Evolutionary conservation across 1,284 basidiomycete genomes (phyloP), one percentile per base, ranked within the genome.

Genomic region (Meira miltonrushii): DNA sequence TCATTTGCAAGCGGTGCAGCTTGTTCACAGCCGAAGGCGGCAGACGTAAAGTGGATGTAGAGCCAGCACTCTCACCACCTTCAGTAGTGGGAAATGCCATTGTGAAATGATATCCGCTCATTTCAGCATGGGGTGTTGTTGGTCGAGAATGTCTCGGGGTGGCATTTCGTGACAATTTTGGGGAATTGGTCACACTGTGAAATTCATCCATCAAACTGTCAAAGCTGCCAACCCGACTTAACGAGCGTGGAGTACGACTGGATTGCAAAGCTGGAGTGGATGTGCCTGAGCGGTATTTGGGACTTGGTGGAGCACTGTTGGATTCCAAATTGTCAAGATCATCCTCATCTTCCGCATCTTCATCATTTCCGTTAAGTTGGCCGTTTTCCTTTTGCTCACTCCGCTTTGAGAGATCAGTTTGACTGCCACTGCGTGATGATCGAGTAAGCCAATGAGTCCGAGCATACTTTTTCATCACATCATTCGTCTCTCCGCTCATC

Each of bases 141-240:
- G 55, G 39, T 21, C n/a, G 33, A 13, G 59, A 60, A 11, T 25
- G 61, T 4, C 65, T 38, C 4, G 69, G 69, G 1, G 69, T 71
- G 9, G 64, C 54, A 1, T 64, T 37, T n/a, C 64, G 37, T 23
- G 64, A 66, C 0, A 63, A 65, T 65, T 64, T 64, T 11, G 68
- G 68, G 11, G 69, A 67, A 1, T 57, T 57, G 11, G 64, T 64
- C 33, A 64, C 59, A 49, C 63, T 65, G 57, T 71, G 69, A 52
- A 73, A 72, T 11, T 71, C 72, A 17, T 76, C 74, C 47, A 73
- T 67, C 48, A 75, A 69, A 51, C 70, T 72, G 1, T 74, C 74
- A 60, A 64, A 76, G 13, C 60, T 67, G 54, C 54, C 68, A 48
- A 41, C 57, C 1, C 60, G 39, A 49, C 67, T 72, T 47, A 54